Evolutionary conservation across 2,329 filamentous ascomycete genomes (phyloP), one percentile per base, ranked within the genome.

Genomic region (Fusarium vanettenii): DNA sequence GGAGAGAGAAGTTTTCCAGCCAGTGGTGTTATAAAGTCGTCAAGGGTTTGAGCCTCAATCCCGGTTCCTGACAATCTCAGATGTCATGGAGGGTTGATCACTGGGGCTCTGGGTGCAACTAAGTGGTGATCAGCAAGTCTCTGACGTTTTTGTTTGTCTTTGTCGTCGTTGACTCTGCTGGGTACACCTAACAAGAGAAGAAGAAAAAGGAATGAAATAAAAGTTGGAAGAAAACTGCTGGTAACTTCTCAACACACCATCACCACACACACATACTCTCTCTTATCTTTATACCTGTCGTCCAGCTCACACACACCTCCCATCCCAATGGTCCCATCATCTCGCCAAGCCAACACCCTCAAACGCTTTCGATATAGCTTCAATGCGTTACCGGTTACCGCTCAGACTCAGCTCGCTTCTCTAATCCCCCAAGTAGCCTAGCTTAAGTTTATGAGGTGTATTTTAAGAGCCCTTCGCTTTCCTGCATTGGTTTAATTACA

Each of bases 31-130:
- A 73, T 73, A 73, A 75, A 27, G 43, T 48, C 41, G 59, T 70
- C 20, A 6, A 18, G 4, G 20, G 4, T 5, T 52, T 70, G 66
- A 74, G 72, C 72, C 72, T 75, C 72, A 75, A 72, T 72, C 52
- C 50, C n/a, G 69, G 72, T 73, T 61, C 45, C 62, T 67, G 72
- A 59, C 41, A 70, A 74, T 75, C 72, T 59, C 35, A 63, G 62
- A 75, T 74, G 72, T 75, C 72, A 75, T 74, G 18, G 52, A 60
- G 35, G 60, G 72, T 64, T 66, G 72, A 75, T 74, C 72, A 70
- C 60, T 74, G 69, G 72, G 70, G 50, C 27, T 60, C 66, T 37
- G 25, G 13, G 29, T 60, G 60, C 52, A 65, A 64, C 48, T 72
- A 37, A 55, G 60, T 50, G 31, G 27, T 41, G 72, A 74, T 75